Percentiles rank a stretch among this genome's conserved stretches.
Evolutionary conservation across 176 grass and related monocot species (phyloP).

Genomic region (Cenchrus americanus): DNA sequence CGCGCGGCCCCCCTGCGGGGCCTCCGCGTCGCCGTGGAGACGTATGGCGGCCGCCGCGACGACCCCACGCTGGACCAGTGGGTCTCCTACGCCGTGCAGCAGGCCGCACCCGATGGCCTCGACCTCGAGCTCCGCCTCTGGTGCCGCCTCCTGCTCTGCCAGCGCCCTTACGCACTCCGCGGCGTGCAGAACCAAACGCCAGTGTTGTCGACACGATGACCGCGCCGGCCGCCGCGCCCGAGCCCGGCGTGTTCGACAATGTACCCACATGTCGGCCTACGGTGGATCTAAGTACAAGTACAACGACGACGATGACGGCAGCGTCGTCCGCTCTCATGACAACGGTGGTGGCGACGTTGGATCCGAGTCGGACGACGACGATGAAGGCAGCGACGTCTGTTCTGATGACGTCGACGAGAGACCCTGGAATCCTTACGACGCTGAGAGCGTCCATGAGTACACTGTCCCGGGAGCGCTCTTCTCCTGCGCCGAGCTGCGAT

Average conservation of each 20-base stretch:
- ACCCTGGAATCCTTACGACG: too few relatives aligned
- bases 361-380: neutral
- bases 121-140: slow-evolving; percentile 11
- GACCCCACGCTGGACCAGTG: slow-evolving; percentile 22
- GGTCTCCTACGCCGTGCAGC: slow-evolving; percentile 30
- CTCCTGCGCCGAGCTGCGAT: neutral
- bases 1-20: neutral
- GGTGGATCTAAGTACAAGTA: too few relatives aligned
- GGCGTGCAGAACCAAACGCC: neutral
- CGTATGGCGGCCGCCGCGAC: accelerated
- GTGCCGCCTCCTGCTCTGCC: accelerated
- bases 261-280: too few relatives aligned
- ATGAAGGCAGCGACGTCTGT: too few relatives aligned
- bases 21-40: slow-evolving; percentile 12
- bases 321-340: too few relatives aligned
- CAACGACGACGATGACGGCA: too few relatives aligned
- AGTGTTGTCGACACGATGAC: too few relatives aligned
- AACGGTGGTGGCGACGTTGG: neutral
- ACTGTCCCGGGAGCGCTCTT: neutral
- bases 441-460: neutral
- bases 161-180: neutral
- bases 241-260: too few relatives aligned
- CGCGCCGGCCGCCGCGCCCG: too few relatives aligned
- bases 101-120: neutral
- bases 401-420: too few relatives aligned